phyloP scores from a whole-genome alignment of 345 rosid genomes.

The Eucalyptus melliodora region DNA sequence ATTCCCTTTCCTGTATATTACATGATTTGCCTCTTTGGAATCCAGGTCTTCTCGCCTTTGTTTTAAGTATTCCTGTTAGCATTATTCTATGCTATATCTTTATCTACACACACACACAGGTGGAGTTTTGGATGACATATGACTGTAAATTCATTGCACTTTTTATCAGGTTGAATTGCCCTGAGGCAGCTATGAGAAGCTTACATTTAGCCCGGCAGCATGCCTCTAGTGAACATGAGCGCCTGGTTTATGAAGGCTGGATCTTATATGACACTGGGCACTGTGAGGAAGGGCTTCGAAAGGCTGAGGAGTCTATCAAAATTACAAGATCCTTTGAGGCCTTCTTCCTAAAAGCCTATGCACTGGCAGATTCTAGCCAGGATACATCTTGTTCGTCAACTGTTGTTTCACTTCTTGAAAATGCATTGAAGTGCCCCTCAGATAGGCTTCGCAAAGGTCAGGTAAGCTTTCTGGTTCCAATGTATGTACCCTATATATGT shows the following conservation, averaged over 20 bases:
- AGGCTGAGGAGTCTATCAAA: constrained; percentile 82
- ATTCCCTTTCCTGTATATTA: neutral
- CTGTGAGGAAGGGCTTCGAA: constrained; percentile 85
- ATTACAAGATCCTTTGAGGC: constrained; percentile 94
- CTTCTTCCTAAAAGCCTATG: constrained; percentile 95
- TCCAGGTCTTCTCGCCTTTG: neutral
- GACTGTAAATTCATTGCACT: neutral
- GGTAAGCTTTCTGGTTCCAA: constrained; percentile 26
- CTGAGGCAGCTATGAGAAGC: constrained; percentile 96
- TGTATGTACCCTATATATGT: neutral
- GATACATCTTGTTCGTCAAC: constrained; percentile 71
- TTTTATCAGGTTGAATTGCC: constrained; percentile 74
- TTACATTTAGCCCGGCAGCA: constrained; percentile 83
- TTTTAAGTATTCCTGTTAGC: neutral
- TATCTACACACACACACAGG: neutral
- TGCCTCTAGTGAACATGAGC: constrained; percentile 83
- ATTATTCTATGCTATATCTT: neutral
- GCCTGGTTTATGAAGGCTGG: constrained; percentile 96
- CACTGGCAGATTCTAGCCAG: constrained; percentile 87
- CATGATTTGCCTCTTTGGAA: neutral
- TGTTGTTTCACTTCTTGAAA: constrained; percentile 89
- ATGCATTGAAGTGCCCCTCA: constrained; percentile 92
- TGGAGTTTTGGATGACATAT: neutral
- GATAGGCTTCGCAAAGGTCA: constrained; percentile 98
- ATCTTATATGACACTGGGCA: constrained; percentile 94